Base-by-base conservation (phyloP, 192 early-diverging fungal genomes). In the Linnemannia exigua region DNA sequence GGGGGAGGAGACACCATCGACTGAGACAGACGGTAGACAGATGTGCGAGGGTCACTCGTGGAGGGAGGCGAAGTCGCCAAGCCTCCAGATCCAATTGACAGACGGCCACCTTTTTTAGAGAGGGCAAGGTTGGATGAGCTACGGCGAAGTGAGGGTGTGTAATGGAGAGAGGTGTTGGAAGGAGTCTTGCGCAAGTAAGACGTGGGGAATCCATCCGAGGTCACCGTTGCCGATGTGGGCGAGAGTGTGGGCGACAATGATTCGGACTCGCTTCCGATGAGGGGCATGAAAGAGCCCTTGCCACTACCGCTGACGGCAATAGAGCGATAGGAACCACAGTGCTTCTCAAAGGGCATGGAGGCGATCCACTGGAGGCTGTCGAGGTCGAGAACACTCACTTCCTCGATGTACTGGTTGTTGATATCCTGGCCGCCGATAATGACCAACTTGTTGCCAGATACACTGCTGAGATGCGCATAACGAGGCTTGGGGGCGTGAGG, bases 391-490 rank as follows among this genome's bases (percentile, higher is more conserved):
- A 95, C 92, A 63, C 93, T 94, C 66, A 94, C 88, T 76, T 95
- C 94, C 63, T 91, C 91, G 2, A 95, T 90, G 77, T 95, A 95
- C 72, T 92, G 91, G 80, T 94, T 94, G 47, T 88, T 90, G 70
- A 95, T 89, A 58, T 95, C 94, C 81, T 95, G 95, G 14, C 95
- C 95, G 70, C 95, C 95, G 38, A 95, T 88, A 4, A 95, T 83
- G 35, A 95, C 82, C 46, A 95, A 81, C 58, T 83, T 87, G 52
- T 89, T 88, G 19, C 87, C 88, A 37, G 90, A 88, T 25, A 95
- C 87, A n/a, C 92, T 89, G 35, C 93, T 88, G 28, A 95, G 85
- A 51, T 95, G 95, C 19, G 95, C 95, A 82, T 95, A 95, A 12
- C 95, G 87, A 41, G 95, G 91, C 61, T 91, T 89, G n/a, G 95